Base-by-base conservation (phyloP, 169 alveolate genomes). In the Sarcocystis neurona region DNA sequence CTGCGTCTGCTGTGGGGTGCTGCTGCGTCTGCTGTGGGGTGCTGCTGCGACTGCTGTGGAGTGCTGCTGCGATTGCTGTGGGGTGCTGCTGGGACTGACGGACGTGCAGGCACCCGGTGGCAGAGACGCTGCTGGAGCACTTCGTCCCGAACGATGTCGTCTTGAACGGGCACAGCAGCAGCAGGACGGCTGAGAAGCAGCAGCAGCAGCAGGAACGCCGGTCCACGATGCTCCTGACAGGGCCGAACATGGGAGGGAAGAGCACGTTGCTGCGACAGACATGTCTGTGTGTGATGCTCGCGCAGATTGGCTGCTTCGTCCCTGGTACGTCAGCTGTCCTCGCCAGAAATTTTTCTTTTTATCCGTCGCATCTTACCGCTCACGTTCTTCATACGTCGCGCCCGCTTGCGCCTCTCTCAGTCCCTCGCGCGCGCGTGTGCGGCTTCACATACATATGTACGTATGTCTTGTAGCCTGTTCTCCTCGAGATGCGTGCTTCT, bases 171-270 rank as follows among this genome's bases (percentile, higher is more conserved):
- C 18, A n/a, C 46, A 53, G 75, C 48, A 47, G 27, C 87, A 79
- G 75, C 74, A 79, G 74, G 75, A 53, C n/a, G 30, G 12, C 70
- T 20, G 41, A 27, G 46, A n/a, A n/a, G n/a, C n/a, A n/a, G n/a
- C 53, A 27, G 63, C 63, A 46, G 56, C 88, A 60, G 72, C 41
- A 23, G 23, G 79, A 37, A 63, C 56, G 37, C 32, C 30, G 23
- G 85, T n/a, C 68, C 0, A 87, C 91, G 18, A 74, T 97, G 53
- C 96, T 99, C 75, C 95, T 99, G 63, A 98, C 99, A 18, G 99
- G 99, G 0, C 99, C 99, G 43, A 99, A 99, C 92, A 99, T 99
- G 99, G 99, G 99, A 37, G 99, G 99, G 46, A 99, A 99, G 94
- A 96, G 99, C 47, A 99, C 99, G 0, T 91, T 98, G 30, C 95